Percentiles rank a stretch among this genome's conserved stretches.
Conservation (phyloP, 257 asterid species). For the Scutellaria barbata region DNA sequence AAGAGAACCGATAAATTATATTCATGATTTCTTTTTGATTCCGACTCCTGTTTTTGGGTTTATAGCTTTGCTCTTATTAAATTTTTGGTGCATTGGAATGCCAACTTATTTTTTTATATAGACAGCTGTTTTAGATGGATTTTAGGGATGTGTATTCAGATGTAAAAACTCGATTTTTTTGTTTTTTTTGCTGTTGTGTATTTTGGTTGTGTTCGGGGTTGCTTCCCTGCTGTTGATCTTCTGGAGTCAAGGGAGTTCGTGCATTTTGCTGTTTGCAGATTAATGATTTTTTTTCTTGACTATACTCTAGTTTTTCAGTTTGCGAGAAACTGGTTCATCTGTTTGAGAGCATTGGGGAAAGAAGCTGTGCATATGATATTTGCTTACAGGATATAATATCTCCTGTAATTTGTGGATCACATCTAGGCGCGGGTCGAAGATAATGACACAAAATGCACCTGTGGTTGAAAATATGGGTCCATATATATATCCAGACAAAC, state of each 20-base stretch:
- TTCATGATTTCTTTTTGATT: slow-evolving; percentile 10
- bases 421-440: no score
- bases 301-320: background rate
- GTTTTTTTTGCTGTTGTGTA: background rate
- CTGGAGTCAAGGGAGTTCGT: background rate
- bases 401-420: no score
- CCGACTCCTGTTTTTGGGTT: slow-evolving; percentile 21
- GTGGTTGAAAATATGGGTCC: no score
- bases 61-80: slow-evolving; percentile 17
- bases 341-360: no score
- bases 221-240: slow-evolving; percentile 11
- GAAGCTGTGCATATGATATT: no score
- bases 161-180: background rate
- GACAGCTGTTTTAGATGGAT: slow-evolving; percentile 23
- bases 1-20: slow-evolving; percentile 27
- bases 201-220: slow-evolving; percentile 18
- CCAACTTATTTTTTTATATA: slow-evolving; percentile 12
- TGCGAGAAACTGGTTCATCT: background rate
- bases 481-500: no score
- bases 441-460: no score
- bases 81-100: slow-evolving; percentile 30
- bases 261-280: background rate
- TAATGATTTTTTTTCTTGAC: background rate
- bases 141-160: slow-evolving; percentile 36
- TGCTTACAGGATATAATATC: no score